Evolutionary conservation across 1,284 basidiomycete genomes (phyloP), one percentile per base, ranked within the genome.

Genomic region (Irpex sp.): DNA sequence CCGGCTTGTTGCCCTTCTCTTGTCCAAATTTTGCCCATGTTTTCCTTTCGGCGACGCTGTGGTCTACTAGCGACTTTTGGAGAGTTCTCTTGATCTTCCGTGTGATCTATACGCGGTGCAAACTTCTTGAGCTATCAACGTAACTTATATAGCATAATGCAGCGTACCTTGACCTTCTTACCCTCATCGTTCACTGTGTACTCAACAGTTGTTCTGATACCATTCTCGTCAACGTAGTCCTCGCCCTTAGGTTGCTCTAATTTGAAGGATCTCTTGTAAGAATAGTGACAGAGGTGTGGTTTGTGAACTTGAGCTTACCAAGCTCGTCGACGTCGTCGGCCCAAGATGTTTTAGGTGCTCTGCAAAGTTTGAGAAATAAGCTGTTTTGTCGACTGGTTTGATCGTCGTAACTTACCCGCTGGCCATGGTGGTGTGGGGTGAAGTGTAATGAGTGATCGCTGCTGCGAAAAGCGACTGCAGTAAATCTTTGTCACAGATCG

Each of bases 11-110:
- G 50, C 93, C 93, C 76, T 88, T 92, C 78, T 99, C 97, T 69
- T 86, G 82, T 3, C 97, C 97, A 74, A 99, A 99, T 78, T 98
- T 99, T 39, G 88, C 74, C 95, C 95, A 98, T 65, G 86, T 88
- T 77, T 97, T 93, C 57, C 97, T 86, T 77, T 97, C 94, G 0
- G 97, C 97, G 5, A 98, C 95, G 19, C 86, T 84, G 72, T 97
- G 95, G 68, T 96, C 94, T 46, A 99, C 97, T 49, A 94, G 84
- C n/a, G 92, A 89, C 74, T 94, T 96, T 74, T 97, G 90, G 19
- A 98, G 82, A 1, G 90, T 92, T 57, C 95, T 86, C 76, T 93
- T 93, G 71, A 92, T 94, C 70, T 89, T 89, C 66, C 94, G 86
- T 11, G 92, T 97, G 67, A 95, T 87, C 93, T 95, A 65, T 5